Evolutionary conservation across 2,329 filamentous ascomycete species (phyloP).

Genomic region (Cordyceps javanica): DNA sequence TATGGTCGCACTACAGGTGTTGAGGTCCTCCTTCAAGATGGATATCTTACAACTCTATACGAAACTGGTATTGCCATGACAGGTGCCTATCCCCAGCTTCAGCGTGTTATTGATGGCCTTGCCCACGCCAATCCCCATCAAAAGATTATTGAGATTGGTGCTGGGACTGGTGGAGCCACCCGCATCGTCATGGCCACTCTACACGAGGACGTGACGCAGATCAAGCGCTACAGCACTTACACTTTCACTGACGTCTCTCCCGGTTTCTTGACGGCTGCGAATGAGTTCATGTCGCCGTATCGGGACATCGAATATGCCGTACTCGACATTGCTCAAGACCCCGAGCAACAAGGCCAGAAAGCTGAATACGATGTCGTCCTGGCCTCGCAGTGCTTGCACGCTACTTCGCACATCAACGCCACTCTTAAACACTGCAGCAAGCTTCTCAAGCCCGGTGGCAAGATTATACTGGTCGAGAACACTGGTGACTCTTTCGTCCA

Average conservation of each 20-base stretch:
- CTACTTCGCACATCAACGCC: conserved; percentile 16
- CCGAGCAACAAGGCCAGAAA: conserved; percentile 2
- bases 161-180: conserved; percentile 30
- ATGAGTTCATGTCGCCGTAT: neutral
- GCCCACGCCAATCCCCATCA: neutral
- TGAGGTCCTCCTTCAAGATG: neutral
- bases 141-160: conserved; percentile 28
- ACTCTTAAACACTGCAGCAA: neutral
- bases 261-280: conserved; percentile 27
- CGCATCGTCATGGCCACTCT: neutral
- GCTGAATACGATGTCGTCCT: conserved; percentile 11
- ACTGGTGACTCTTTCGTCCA: neutral
- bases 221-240: conserved; percentile 25
- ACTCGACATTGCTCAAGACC: conserved; percentile 15
- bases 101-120: neutral
- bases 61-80: neutral
- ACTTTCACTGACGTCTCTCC: conserved; percentile 35
- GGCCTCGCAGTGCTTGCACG: conserved; percentile 21
- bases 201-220: neutral
- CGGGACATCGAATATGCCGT: conserved; percentile 15
- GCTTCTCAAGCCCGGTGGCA: conserved; percentile 21
- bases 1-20: neutral
- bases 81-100: neutral
- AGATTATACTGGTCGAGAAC: conserved; percentile 19
- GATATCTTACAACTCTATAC: neutral